Percentiles rank a stretch among this genome's conserved stretches.
Evolutionary conservation across 179 eudicot genomes (phyloP).

Genomic region (Beta lomatogona): DNA sequence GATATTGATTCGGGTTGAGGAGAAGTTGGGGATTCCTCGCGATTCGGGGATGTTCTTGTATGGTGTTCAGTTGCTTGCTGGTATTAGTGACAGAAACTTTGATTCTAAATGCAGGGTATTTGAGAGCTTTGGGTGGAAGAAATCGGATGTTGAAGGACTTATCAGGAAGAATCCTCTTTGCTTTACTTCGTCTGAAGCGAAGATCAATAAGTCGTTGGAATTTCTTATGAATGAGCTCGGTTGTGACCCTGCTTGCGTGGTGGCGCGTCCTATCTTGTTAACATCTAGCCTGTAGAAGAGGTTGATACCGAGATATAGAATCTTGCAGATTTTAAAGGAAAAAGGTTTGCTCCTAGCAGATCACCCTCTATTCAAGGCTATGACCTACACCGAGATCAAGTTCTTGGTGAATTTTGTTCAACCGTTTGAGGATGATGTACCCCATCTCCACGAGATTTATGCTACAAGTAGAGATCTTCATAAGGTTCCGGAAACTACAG

Average conservation of each 20-base stretch:
- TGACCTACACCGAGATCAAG: no score
- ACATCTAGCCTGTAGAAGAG: slow-evolving; percentile 32
- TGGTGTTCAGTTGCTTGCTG: slow-evolving; percentile 15
- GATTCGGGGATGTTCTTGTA: slow-evolving; percentile 21
- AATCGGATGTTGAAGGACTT: slow-evolving; percentile 23
- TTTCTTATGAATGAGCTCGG: slow-evolving; percentile 36
- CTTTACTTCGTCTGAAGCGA: slow-evolving; percentile 13
- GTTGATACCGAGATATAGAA: slow-evolving; percentile 26
- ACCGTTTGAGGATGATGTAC: no score
- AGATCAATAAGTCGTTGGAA: slow-evolving; percentile 11
- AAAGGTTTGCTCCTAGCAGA: slow-evolving; percentile 5
- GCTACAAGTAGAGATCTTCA: no score
- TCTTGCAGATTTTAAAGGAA: slow-evolving; percentile 17
- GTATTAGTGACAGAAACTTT: background rate
- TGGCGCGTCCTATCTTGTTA: slow-evolving; percentile 9
- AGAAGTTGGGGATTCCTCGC: slow-evolving; percentile 23
- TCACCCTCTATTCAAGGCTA: background rate
- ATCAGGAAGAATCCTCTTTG: slow-evolving; percentile 17
- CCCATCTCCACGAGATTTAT: no score
- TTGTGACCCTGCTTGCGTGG: slow-evolving; percentile 23
- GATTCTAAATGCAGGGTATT: slow-evolving; percentile 27
- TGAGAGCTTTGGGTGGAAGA: slow-evolving; percentile 38
- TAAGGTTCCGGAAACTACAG: no score
- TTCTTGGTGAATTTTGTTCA: no score
- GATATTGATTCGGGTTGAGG: slow-evolving; percentile 21